phyloP scores from a whole-genome alignment of 2,329 filamentous ascomycete genomes.

The Trichoderma sp. region DNA sequence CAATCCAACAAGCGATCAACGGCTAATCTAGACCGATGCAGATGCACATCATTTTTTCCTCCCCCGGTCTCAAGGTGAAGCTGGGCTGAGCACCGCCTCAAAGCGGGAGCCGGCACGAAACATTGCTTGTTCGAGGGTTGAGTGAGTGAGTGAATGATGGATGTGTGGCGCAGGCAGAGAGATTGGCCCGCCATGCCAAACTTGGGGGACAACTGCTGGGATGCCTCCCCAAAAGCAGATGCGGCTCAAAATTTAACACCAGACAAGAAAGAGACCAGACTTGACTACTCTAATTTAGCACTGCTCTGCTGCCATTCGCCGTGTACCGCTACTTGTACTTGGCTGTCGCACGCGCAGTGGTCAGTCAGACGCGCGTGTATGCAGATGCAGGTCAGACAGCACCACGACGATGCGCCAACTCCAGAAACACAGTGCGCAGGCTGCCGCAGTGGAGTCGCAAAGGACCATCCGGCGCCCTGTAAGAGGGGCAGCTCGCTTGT shows the following conservation, averaged over 20 bases:
- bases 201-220: background rate
- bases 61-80: background rate
- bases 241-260: background rate
- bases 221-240: background rate
- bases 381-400: constrained; percentile 23
- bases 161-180: background rate
- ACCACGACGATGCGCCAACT: background rate
- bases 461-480: background rate
- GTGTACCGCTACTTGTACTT: background rate
- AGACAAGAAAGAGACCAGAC: background rate
- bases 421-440: constrained; percentile 5
- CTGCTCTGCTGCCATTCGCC: background rate
- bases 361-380: constrained; percentile 25
- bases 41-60: background rate
- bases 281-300: background rate
- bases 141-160: background rate
- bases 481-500: background rate
- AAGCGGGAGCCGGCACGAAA: background rate
- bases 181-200: background rate
- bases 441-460: background rate
- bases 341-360: constrained; percentile 4
- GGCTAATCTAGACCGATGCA: background rate
- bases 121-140: background rate
- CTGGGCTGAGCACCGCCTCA: constrained; percentile 2
- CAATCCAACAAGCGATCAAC: background rate